Evolutionary conservation across 495 filamentous ascomycete species (phyloP), one percentile per base, ranked within the genome.

Genomic region (Patellaria atrata): DNA sequence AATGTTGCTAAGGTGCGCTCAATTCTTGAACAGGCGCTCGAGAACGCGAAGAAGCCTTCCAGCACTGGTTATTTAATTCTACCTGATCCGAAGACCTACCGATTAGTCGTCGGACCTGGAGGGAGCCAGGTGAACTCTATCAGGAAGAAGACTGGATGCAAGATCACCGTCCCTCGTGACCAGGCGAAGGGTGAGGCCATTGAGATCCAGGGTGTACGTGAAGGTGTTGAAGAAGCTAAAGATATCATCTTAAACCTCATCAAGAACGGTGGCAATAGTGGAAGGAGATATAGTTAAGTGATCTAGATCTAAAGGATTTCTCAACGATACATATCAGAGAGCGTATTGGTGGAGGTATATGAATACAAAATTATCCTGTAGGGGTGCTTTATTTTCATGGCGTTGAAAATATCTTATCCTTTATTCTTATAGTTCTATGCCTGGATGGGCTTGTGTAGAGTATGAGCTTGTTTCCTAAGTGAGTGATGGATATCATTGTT

Each of bases 101-200:
- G 87, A 36, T 78, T 78, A 41, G 78, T 99, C 25, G 81, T 99
- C 38, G 89, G 89, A 15, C 77, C 75, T 48, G 79, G 79, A 30
- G 91, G 89, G 39, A 78, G 71, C 54, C 82, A 85, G 54, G 85
- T 99, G 58, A 94, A 92, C 55, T 60, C 68, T 7, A 94, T 99
- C 53, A 75, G 91, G 37, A 83, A 79, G 58, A 73, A 86, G 62
- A 94, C 85, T 27, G 82, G 79, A 19, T 92, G 84, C 63, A 79
- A 76, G 53, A 87, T 99, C 56, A 82, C 79, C 23, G 83, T 96
- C 29, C 89, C 89, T 26, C 73, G 79, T 42, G 78, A 81, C 51
- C 75, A 87, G 45, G 68, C 67, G 24, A 71, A 67, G 47, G 70
- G 65, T 5, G 84, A 93, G 51, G 81, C 87, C 2, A 94, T 96